A percentile compares a stretch with the other conserved stretches of the same genome.
phyloP scores from a whole-genome alignment of 169 alveolate species.

The Perkinsus olseni region DNA sequence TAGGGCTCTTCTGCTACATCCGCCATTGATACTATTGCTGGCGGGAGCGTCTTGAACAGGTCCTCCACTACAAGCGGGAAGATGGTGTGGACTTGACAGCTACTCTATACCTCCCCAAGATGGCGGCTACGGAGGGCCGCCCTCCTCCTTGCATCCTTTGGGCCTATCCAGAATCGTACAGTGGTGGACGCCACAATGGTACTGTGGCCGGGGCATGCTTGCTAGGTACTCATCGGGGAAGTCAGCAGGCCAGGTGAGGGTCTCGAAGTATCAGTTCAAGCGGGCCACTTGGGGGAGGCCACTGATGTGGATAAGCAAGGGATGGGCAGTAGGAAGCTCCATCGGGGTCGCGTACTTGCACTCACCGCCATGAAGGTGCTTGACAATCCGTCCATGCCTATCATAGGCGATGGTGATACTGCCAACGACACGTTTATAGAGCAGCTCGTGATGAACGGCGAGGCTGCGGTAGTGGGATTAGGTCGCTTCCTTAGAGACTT shows the following conservation, averaged over 20 bases:
- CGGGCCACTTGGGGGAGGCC: neutral
- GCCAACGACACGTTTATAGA: neutral
- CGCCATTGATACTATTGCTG: too few species aligned
- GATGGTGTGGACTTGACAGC: neutral
- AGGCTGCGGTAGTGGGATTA: neutral
- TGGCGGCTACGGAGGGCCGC: neutral
- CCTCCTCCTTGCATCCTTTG: neutral
- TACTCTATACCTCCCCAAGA: neutral
- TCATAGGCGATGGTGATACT: neutral
- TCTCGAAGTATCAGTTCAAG: neutral
- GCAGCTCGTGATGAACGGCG: neutral
- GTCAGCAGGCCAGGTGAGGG: neutral
- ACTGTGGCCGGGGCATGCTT: neutral
- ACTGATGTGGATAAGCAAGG: neutral
- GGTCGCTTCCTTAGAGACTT: neutral
- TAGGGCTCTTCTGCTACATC: too few species aligned
- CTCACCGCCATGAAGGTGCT: neutral
- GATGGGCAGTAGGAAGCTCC: neutral
- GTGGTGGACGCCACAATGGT: neutral
- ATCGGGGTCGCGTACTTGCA: neutral
- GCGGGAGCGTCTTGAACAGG: neutral
- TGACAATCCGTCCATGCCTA: neutral
- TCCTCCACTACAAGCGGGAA: neutral
- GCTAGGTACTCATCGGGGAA: neutral
- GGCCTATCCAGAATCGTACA: neutral